Base-by-base conservation (phyloP, 2,329 filamentous ascomycete species). In the Diaporthe caulivora region DNA sequence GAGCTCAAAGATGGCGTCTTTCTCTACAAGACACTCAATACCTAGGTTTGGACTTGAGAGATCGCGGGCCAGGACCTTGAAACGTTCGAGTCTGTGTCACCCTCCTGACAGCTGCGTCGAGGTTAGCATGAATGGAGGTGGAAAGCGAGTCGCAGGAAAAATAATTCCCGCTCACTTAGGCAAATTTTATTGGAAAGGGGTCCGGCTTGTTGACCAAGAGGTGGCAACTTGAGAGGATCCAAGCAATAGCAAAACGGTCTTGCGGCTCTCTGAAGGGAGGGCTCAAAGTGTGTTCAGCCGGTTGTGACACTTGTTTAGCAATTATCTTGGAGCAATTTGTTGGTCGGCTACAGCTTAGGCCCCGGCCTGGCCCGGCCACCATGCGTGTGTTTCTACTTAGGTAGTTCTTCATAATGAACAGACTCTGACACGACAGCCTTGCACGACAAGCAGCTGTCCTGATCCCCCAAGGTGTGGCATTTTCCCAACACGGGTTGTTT, bases 11-110 rank as follows among this genome's bases (percentile, higher is more conserved):
- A 87, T 75, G 87, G 86, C 69, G 85, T 86, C 0, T 89, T 91
- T 76, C 90, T 91, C 77, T 92, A 91, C 80, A 92, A 91, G 80
- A 85, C 89, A 72, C 81, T 92, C 34, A 55, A 68, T 31, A 17
- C 31, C 15, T 53, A 31, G 44, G 57, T 18, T 10, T 1, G 26
- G 31, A 2, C 9, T 29, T 29, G 13, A 24, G 31, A 31, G 40
- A 9, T 18, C 17, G 10, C 8, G 18, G 10, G 13, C 9, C 26
- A 1, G 2, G 17, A 17, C 21, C 58, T 47, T 24, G 1, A 47
- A 5, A 18, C 40, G 29, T 17, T 9, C 17, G 31, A 44, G 24
- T 47, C 24, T 3, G 15, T 18, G 17, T 10, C 40, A 21, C 17
- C 9, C 17, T 47, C 21, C 58, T 29, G n/a, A 5, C 58, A 62